phyloP scores from a whole-genome alignment of 1,139 yeast species.

The Candida sp. region DNA sequence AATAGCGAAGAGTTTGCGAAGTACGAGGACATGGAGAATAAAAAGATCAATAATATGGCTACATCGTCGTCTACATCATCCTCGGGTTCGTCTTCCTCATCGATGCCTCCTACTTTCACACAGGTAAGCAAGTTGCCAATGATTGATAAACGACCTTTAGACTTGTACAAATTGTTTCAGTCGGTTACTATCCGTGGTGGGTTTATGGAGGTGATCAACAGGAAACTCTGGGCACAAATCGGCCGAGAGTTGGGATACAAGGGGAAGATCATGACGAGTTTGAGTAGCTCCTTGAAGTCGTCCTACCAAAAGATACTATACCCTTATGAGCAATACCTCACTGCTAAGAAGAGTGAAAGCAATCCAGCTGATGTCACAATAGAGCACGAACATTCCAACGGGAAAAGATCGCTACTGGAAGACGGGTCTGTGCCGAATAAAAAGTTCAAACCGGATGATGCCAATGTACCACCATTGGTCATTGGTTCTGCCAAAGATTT shows the following conservation, averaged over 20 bases:
- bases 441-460: slow-evolving; percentile 5
- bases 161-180: slow-evolving; percentile 53
- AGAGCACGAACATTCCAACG: slow-evolving; percentile 5
- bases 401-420: slow-evolving; percentile 13
- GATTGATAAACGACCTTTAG: slow-evolving; percentile 61
- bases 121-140: slow-evolving; percentile 42
- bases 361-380: slow-evolving; percentile 8
- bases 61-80: neutral
- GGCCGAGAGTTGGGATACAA: slow-evolving; percentile 81
- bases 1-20: slow-evolving; percentile 14
- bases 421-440: slow-evolving; percentile 6
- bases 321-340: slow-evolving; percentile 33
- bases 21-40: slow-evolving; percentile 7
- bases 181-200: slow-evolving; percentile 65
- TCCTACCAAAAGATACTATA: slow-evolving; percentile 49
- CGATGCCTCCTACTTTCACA: neutral
- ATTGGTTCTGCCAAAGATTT: slow-evolving; percentile 52
- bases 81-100: neutral
- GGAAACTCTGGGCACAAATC: slow-evolving; percentile 65
- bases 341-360: slow-evolving; percentile 6
- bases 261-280: slow-evolving; percentile 60
- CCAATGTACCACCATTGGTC: slow-evolving; percentile 30
- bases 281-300: slow-evolving; percentile 68
- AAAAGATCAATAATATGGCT: neutral
- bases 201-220: slow-evolving; percentile 52